These are phyloP conservation scores for Sesbania bispinosa DNA, from an alignment of 306 rosid genomes.

Conservation along the genomic window DNA sequence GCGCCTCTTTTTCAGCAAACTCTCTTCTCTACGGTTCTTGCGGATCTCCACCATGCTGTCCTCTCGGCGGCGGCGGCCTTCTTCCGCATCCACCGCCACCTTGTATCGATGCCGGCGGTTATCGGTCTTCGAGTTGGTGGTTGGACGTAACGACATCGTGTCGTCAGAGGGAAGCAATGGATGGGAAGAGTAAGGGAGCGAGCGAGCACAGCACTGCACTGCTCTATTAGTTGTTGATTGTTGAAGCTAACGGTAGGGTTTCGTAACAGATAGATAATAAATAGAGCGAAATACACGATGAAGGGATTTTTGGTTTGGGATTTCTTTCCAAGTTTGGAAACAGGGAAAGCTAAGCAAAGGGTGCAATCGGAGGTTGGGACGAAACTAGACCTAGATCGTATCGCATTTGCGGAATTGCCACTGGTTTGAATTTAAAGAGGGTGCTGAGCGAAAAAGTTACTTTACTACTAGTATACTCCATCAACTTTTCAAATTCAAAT, in stretches of 20 bases:
- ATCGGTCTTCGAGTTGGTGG: conserved; percentile 67
- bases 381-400: conserved; percentile 51
- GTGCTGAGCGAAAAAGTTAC: conserved; percentile 27
- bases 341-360: neutral
- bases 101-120: conserved; percentile 94
- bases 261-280: neutral
- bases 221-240: neutral
- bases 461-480: no score
- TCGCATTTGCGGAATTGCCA: conserved; percentile 43
- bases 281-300: neutral
- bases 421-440: conserved; percentile 48
- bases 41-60: conserved; percentile 99
- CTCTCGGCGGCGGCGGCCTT: conserved; percentile 93
- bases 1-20: conserved; percentile 90
- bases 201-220: neutral
- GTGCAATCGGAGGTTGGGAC: neutral
- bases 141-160: conserved; percentile 90
- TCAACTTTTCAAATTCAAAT: no score
- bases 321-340: conserved; percentile 6
- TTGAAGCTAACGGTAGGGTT: conserved; percentile 33
- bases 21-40: conserved; percentile 89
- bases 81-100: conserved; percentile 98
- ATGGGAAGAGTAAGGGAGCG: no score
- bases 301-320: conserved; percentile 24
- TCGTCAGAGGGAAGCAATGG: neutral